phyloP scores from a whole-genome alignment of 208 protist genomes.

The Trypanosoma avium region DNA sequence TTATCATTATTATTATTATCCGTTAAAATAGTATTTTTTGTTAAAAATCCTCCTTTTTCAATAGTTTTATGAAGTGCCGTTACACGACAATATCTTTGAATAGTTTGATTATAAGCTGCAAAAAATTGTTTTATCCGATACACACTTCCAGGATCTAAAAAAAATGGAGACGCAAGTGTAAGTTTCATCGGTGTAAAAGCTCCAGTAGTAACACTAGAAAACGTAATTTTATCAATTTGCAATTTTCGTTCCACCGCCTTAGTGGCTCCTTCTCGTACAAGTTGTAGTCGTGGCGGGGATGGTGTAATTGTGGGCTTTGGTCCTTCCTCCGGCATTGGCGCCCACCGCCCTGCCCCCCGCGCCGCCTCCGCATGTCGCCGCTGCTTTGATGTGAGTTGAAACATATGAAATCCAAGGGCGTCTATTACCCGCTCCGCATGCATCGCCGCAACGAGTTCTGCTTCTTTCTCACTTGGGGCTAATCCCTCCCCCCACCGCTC shows the following conservation, averaged over 20 bases:
- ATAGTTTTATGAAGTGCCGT: slow-evolving; percentile 38
- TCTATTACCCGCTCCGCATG: slow-evolving; percentile 88
- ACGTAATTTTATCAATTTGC: slow-evolving; percentile 47
- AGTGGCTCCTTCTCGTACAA: slow-evolving; percentile 20
- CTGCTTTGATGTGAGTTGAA: slow-evolving; percentile 77
- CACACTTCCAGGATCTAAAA: slow-evolving; percentile 49
- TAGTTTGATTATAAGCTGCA: slow-evolving; percentile 29
- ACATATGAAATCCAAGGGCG: slow-evolving; percentile 76
- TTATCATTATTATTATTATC: background rate
- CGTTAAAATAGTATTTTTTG: no score
- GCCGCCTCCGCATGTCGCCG: slow-evolving; percentile 73
- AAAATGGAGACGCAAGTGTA: slow-evolving; percentile 70
- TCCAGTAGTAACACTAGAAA: slow-evolving; percentile 44
- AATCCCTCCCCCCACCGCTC: slow-evolving; percentile 78
- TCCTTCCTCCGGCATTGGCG: slow-evolving; percentile 32
- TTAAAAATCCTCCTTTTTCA: background rate
- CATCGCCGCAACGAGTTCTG: slow-evolving; percentile 78
- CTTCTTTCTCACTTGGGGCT: slow-evolving; percentile 62
- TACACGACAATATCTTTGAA: slow-evolving; percentile 38
- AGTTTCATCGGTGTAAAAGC: slow-evolving; percentile 46
- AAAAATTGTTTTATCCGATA: slow-evolving; percentile 65
- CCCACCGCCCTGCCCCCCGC: slow-evolving; percentile 61
- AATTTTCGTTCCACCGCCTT: slow-evolving; percentile 36
- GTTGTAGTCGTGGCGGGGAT: slow-evolving; percentile 29
- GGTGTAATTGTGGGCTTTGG: slow-evolving; percentile 22